Base-by-base conservation (phyloP, 2,329 filamentous ascomycete species). In the Cordyceps pruinosa region DNA sequence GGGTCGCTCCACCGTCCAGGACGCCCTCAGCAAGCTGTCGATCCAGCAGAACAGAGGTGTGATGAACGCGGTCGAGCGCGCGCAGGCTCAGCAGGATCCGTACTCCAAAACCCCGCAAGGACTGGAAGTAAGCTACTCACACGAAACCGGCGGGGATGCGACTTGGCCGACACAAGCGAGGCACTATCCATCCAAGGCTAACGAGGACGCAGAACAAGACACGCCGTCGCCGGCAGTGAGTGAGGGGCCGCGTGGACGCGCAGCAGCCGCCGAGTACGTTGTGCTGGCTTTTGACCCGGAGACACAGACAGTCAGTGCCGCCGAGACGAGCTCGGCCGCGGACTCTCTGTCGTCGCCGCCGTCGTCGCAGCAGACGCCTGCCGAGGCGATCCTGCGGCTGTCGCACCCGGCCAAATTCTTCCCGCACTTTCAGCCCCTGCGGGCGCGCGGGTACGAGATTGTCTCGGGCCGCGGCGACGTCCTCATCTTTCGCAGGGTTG, bases 371-470 rank as follows among this genome's bases (percentile, higher is more conserved):
- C 45, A 41, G 12, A 78, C 82, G 0, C 83, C 86, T 1, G 75
- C 82, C 9, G 81, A 87, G 48, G 81, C 82, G 2, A 72, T 89
- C 2, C 74, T 81, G 2, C 77, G 78, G 8, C 74, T 89, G 19
- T 80, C 82, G 0, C 80, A 86, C 60, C 84, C 86, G 0, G 76
- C 79, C 50, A 82, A 83, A 61, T 89, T 89, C 69, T 76, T 88
- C 13, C 78, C 84, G 4, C 77, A 88, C 62, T 84, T 89, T 58
- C 73, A 75, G 4, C 69, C 76, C 1, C 75, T 88, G 2, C 77
- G 84, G 59, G 72, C 75, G 0, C 75, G 86, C 56, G 86, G 86
- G 0, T 89, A 84, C 60, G 85, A 88, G 63, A 83, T 88, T 39
- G 78, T 85, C 1, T 83, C 85, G 2, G 85, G 84, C 1, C 76